Conservation (phyloP, 768 basidiomycete species). For the Leucocoprinus birnbaumii region DNA sequence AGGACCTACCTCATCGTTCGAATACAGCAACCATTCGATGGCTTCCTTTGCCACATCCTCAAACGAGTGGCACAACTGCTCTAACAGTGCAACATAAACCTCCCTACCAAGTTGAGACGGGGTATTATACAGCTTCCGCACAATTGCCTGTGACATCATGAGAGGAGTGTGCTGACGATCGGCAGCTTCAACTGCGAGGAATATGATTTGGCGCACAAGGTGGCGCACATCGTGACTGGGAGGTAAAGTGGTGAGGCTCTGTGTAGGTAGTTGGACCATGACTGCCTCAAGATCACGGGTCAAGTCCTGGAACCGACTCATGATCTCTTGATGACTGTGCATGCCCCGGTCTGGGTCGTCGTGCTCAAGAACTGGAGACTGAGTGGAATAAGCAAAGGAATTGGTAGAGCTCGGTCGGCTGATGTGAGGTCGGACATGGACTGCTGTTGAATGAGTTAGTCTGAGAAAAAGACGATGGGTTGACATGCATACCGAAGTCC, state of each 20-base stretch:
- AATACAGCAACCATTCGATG: conserved; percentile 92
- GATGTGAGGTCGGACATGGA: conserved; percentile 39
- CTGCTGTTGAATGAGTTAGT: background rate
- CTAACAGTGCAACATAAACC: conserved; percentile 86
- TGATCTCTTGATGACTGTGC: conserved; percentile 73
- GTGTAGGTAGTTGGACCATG: conserved; percentile 69
- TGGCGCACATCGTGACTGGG: conserved; percentile 85
- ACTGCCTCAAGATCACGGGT: conserved; percentile 77
- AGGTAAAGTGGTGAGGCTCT: conserved; percentile 68
- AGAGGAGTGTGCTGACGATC: conserved; percentile 87
- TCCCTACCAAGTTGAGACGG: conserved; percentile 84
- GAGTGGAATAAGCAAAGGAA: conserved; percentile 50
- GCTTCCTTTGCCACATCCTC: conserved; percentile 96
- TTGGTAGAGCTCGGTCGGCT: conserved; percentile 73
- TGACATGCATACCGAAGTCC: conserved; percentile 76
- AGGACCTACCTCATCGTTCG: conserved; percentile 85
- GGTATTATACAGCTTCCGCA: conserved; percentile 92
- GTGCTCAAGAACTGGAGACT: conserved; percentile 64
- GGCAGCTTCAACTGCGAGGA: conserved; percentile 73
- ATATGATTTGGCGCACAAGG: conserved; percentile 79
- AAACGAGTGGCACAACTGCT: conserved; percentile 85
- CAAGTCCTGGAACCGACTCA: conserved; percentile 63
- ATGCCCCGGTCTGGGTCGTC: conserved; percentile 34
- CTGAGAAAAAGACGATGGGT: background rate
- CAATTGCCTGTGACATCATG: conserved; percentile 94